phyloP scores from a whole-genome alignment of 169 alveolate genomes.

The Theileria sp. region DNA sequence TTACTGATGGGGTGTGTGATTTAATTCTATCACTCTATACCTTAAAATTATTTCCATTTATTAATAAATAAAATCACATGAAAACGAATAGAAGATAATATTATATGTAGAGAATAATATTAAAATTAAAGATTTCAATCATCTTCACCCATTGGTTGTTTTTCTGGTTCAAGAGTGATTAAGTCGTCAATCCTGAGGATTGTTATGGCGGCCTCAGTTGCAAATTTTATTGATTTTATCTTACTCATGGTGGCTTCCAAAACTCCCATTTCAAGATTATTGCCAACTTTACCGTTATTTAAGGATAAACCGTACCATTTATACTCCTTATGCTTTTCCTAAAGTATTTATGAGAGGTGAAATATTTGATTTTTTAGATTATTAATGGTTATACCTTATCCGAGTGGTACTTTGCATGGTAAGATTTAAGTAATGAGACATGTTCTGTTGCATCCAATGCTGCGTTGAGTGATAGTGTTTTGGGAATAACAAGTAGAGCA shows the following conservation, averaged over 20 bases:
- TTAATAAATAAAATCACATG: too few relatives aligned
- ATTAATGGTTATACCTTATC: slow-evolving; percentile 21
- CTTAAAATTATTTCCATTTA: background rate
- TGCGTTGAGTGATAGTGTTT: slow-evolving; percentile 97
- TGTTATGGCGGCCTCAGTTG: slow-evolving; percentile 99
- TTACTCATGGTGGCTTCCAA: slow-evolving; percentile 94
- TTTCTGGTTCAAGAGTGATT: slow-evolving; percentile 86
- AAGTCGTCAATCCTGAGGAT: slow-evolving; percentile 97
- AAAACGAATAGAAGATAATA: too few relatives aligned
- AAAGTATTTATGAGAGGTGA: slow-evolving; percentile 16
- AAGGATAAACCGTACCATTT: slow-evolving; percentile 93
- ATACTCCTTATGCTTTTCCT: slow-evolving; percentile 68
- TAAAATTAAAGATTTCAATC: slow-evolving; percentile 15
- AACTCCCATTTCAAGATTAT: slow-evolving; percentile 92
- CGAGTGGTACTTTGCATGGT: slow-evolving; percentile 83
- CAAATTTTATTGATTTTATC: slow-evolving; percentile 91
- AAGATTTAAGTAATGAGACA: slow-evolving; percentile 89
- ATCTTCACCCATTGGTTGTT: slow-evolving; percentile 84
- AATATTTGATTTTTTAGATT: background rate
- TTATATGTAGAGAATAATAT: background rate
- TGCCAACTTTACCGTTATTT: slow-evolving; percentile 91
- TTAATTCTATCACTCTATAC: background rate
- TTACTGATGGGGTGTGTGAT: slow-evolving; percentile 19
- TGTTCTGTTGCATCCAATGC: slow-evolving; percentile 95
- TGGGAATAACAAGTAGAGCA: slow-evolving; percentile 95